Percentiles rank a stretch among this genome's conserved stretches.
Evolutionary conservation across 139 green algal species (phyloP).

Genomic region (Mychonastes homosphaera): DNA sequence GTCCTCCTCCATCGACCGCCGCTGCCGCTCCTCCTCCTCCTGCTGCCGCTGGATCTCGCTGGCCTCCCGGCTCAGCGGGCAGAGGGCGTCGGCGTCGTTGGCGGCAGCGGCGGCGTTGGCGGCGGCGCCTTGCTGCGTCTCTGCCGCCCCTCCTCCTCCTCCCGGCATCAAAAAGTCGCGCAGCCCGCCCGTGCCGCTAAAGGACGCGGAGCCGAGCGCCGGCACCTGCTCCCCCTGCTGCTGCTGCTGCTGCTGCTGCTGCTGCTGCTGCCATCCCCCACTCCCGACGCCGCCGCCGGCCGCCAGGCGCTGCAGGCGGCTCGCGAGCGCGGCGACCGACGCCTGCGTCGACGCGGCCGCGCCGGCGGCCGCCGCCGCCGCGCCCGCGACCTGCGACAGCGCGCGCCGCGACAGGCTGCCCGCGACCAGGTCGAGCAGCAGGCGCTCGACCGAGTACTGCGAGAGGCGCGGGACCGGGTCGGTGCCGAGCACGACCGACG

Average conservation of each 20-base stretch:
- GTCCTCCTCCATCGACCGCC: too few species aligned
- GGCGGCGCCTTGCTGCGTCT: background rate
- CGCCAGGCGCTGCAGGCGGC: background rate
- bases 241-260: background rate
- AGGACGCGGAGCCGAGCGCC: background rate
- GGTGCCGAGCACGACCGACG: constrained; percentile 27
- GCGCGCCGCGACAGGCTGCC: background rate
- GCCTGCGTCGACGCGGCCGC: background rate
- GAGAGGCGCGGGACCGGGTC: constrained; percentile 37
- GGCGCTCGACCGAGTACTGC: constrained; percentile 33
- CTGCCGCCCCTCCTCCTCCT: constrained; percentile 13
- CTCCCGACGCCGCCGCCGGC: background rate
- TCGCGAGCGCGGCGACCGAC: background rate
- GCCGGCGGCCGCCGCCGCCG: background rate
- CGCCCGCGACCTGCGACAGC: background rate
- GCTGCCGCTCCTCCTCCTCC: too few species aligned
- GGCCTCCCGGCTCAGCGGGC: background rate
- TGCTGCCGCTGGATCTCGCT: background rate
- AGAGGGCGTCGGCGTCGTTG: constrained; percentile 5
- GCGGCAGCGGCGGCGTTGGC: background rate
- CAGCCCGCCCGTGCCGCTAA: background rate
- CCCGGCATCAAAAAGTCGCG: background rate
- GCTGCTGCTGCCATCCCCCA: background rate
- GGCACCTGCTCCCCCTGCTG: background rate
- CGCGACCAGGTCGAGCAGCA: constrained; percentile 37